A percentile compares a stretch with the other conserved stretches of the same genome.
phyloP scores from a whole-genome alignment of 768 basidiomycete species.

The Leucocoprinus leucothites region DNA sequence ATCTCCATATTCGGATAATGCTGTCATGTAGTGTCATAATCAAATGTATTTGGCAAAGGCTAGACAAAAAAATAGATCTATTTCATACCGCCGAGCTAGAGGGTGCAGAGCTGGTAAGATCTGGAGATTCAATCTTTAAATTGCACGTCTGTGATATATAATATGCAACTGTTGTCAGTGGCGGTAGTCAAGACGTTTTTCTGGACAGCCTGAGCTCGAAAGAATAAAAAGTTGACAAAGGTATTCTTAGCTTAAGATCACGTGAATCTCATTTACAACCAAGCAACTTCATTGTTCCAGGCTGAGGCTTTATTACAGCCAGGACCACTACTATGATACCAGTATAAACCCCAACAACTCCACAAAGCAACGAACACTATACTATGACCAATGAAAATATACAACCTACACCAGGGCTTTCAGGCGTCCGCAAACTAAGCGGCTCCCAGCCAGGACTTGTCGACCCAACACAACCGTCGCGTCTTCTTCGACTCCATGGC shows the following conservation, averaged over 20 bases:
- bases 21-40: conserved; percentile 7
- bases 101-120: no score
- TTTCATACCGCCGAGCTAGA: no score
- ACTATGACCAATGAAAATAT: neutral
- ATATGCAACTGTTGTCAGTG: neutral
- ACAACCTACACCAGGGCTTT: conserved; percentile 21
- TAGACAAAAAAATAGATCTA: neutral
- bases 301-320: neutral
- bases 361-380: neutral
- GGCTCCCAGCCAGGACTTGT: conserved; percentile 62
- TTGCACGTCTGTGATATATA: neutral
- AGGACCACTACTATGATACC: neutral
- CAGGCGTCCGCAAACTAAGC: conserved; percentile 23
- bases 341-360: neutral
- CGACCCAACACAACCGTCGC: conserved; percentile 57
- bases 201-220: no score
- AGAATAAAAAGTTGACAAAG: neutral
- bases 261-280: neutral
- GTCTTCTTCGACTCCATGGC: conserved; percentile 58
- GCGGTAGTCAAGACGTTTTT: neutral
- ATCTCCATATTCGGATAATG: neutral
- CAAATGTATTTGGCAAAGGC: neutral
- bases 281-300: neutral
- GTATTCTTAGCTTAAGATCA: neutral
- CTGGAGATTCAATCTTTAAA: no score